Evolutionary conservation across 495 filamentous ascomycete genomes (phyloP).

Genomic region (Cetradonia linearis): DNA sequence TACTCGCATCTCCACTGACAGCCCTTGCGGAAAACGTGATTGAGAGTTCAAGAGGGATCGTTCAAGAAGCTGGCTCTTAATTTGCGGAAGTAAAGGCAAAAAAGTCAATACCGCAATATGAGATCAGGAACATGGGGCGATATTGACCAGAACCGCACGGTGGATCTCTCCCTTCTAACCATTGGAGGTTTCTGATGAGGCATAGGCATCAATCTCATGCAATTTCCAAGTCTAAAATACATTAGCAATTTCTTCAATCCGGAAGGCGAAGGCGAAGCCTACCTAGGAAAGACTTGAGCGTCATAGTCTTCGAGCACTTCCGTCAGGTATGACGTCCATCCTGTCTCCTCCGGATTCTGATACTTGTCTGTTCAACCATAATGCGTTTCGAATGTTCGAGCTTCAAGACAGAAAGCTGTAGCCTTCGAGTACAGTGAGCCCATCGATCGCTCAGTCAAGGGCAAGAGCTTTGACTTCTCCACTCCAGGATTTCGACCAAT

Average conservation of each 20-base stretch:
- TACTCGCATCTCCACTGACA: too few species aligned
- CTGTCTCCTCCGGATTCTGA: background rate
- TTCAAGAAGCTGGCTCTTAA: too few species aligned
- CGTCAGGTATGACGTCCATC: slow-evolving; percentile 9
- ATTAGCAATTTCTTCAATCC: background rate
- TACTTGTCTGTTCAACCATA: slow-evolving; percentile 15
- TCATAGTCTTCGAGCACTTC: slow-evolving; percentile 13
- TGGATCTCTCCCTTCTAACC: background rate
- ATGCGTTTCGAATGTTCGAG: slow-evolving; percentile 4
- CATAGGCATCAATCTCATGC: background rate
- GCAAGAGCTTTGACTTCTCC: background rate
- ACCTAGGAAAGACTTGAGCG: slow-evolving; percentile 13
- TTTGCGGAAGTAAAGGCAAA: too few species aligned
- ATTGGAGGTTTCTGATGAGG: background rate
- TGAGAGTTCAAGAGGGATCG: too few species aligned
- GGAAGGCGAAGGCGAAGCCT: background rate
- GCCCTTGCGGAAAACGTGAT: too few species aligned
- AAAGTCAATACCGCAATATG: too few species aligned
- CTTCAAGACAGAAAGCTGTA: slow-evolving; percentile 14
- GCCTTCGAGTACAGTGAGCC: slow-evolving; percentile 14
- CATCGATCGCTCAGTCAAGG: slow-evolving; percentile 15
- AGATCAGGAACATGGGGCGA: too few species aligned
- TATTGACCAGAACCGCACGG: too few species aligned
- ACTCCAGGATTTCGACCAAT: slow-evolving; percentile 15
- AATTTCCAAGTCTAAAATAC: background rate